Evolutionary conservation across 2,329 filamentous ascomycete genomes (phyloP).

Genomic region (Diplodia scrobiculata): DNA sequence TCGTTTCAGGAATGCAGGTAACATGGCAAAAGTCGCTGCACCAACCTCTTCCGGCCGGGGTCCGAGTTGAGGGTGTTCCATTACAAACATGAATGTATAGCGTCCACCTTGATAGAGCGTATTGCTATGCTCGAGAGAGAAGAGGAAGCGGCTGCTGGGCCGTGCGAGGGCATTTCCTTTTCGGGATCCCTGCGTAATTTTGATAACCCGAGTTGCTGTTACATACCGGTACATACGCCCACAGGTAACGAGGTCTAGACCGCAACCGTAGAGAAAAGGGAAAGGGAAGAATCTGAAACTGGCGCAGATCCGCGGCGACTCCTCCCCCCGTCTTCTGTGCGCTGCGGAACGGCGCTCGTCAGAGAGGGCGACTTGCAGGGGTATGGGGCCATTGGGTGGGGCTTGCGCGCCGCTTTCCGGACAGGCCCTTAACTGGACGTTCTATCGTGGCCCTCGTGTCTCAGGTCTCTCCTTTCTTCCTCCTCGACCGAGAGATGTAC

Average conservation of each 20-base stretch:
- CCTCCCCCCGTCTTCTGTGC: not conserved
- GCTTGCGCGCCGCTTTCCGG: not conserved
- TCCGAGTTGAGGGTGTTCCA: too few species aligned
- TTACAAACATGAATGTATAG: too few species aligned
- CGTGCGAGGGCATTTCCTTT: not conserved
- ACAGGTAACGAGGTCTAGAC: not conserved
- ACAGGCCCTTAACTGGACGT: not conserved
- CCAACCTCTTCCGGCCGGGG: too few species aligned
- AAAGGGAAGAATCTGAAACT: not conserved
- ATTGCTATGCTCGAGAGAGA: not conserved
- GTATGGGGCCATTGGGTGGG: not conserved
- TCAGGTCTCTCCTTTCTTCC: not conserved
- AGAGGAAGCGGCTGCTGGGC: too few species aligned
- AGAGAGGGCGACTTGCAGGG: not conserved
- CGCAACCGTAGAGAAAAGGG: not conserved
- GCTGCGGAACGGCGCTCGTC: not conserved
- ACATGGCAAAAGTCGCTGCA: too few species aligned
- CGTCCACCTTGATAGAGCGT: not conserved
- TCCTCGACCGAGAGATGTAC: not conserved
- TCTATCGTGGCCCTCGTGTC: not conserved
- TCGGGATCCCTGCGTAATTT: not conserved
- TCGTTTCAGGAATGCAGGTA: too few species aligned
- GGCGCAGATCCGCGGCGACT: not conserved
- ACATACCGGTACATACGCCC: not conserved
- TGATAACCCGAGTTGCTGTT: not conserved